Percentiles rank a stretch among this genome's conserved stretches.
Conservation (phyloP, 1,284 basidiomycete genomes). For the Bondarzewia mesenterica region DNA sequence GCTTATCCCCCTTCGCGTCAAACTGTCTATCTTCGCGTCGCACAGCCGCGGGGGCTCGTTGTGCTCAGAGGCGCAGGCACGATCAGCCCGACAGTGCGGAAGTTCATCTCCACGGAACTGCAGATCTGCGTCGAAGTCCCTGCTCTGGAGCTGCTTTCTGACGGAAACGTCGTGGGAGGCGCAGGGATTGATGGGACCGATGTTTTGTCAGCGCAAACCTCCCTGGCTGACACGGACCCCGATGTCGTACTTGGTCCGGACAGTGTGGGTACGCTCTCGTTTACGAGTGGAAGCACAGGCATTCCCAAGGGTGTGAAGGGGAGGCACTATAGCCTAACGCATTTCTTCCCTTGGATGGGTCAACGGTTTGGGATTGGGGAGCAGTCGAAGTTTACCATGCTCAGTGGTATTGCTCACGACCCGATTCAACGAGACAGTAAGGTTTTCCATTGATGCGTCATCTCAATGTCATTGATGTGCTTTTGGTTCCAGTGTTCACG, state of each 20-base stretch:
- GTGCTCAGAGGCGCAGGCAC: slow-evolving; percentile 88
- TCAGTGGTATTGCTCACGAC: slow-evolving; percentile 98
- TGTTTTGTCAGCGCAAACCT: slow-evolving; percentile 41
- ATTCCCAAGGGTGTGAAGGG: slow-evolving; percentile 98
- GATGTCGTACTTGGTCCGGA: slow-evolving; percentile 89
- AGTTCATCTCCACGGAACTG: slow-evolving; percentile 79
- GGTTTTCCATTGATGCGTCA: slow-evolving; percentile 23
- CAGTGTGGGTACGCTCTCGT: slow-evolving; percentile 90
- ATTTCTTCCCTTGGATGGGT: slow-evolving; percentile 99
- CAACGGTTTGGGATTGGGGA: slow-evolving; percentile 75
- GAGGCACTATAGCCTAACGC: slow-evolving; percentile 92
- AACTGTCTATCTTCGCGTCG: slow-evolving; percentile 93
- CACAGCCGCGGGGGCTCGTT: slow-evolving; percentile 88
- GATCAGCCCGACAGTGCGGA: slow-evolving; percentile 77
- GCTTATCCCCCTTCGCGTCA: slow-evolving; percentile 95
- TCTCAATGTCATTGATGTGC: slow-evolving; percentile 4
- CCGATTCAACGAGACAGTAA: slow-evolving; percentile 97
- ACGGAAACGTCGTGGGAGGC: slow-evolving; percentile 68
- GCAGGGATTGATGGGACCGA: slow-evolving; percentile 32
- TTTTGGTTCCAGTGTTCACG: slow-evolving; percentile 75
- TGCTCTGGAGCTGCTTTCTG: slow-evolving; percentile 68
- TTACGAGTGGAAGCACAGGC: slow-evolving; percentile 96
- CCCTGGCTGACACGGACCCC: slow-evolving; percentile 66
- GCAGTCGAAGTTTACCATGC: slow-evolving; percentile 92
- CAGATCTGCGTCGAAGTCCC: slow-evolving; percentile 91